Evolutionary conservation across 129 eudicot species (phyloP), one percentile per base, ranked within the genome.

Genomic region (Lactuca saligna): DNA sequence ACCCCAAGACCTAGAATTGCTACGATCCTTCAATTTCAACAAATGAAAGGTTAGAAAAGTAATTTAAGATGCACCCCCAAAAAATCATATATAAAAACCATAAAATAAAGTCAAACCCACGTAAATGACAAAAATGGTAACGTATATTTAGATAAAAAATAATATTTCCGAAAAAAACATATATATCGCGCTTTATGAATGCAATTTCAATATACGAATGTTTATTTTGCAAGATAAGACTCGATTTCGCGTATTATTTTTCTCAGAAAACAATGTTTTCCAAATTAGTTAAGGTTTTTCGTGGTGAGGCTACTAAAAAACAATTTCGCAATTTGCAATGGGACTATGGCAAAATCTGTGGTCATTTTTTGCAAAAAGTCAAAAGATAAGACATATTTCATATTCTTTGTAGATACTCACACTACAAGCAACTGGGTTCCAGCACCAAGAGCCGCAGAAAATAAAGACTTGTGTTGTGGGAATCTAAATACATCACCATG

Each of bases 401-500:
- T 5, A 60, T 54, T 63, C 5, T 8, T 53, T n/a, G 51, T 8
- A 57, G 17, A 66, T 46, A 82, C 90, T 84, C 56, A 86, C 94
- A 84, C 50, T 56, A 80, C 54, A 62, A 89, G 82, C 55, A 89
- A 65, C 65, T 89, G 96, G 41, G 79, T 82, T 16, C 96, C 95
- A 54, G 80, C 80, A 76, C 91, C 95, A 78, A 89, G 78, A 11
- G 90, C 82, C 3, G 91, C 96, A 35, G 91, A 74, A 66, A 89
- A 80, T 65, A 89, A 70, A 10, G 91, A 84, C 79, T 84, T 84
- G 80, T 84, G 71, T 68, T 73, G 79, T 46, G 91, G 96, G 78
- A 66, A 89, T 74, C 91, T 73, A 33, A 89, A 89, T n/a, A 86
- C 87, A 70, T 89, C 96, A 20, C 95, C 94, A 75, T 89, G 96